Evolutionary conservation across 2,329 filamentous ascomycete species (phyloP).

Genomic region (Alternaria gaisen): DNA sequence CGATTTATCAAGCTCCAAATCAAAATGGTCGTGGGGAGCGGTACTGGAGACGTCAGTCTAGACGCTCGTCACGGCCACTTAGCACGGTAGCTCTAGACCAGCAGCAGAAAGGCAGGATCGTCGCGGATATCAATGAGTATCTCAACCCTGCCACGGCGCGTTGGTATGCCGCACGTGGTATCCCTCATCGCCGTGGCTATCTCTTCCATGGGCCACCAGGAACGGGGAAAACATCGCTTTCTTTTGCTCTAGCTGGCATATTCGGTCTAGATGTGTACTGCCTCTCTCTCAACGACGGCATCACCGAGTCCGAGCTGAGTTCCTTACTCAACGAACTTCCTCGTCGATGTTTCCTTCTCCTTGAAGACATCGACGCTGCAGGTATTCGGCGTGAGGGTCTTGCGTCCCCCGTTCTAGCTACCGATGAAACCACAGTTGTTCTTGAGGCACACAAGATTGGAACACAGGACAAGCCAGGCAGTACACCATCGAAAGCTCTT

Average conservation of each 20-base stretch:
- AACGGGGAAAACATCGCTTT: constrained; percentile 72
- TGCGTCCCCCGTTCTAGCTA: not conserved
- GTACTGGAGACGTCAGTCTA: constrained; percentile 52
- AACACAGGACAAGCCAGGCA: not conserved
- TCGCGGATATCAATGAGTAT: constrained; percentile 80
- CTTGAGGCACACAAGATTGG: not conserved
- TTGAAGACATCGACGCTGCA: constrained; percentile 60
- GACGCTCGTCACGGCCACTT: constrained; percentile 63
- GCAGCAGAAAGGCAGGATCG: constrained; percentile 69
- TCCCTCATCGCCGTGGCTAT: constrained; percentile 86
- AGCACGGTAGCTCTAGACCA: constrained; percentile 77
- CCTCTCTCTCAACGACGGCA: constrained; percentile 66
- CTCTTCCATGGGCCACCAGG: constrained; percentile 82
- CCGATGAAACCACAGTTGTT: not conserved
- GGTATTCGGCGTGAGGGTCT: constrained; percentile 41
- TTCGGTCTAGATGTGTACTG: constrained; percentile 60
- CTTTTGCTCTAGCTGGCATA: constrained; percentile 55
- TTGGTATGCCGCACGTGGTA: constrained; percentile 87
- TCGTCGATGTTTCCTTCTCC: constrained; percentile 55
- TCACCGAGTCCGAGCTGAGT: constrained; percentile 71
- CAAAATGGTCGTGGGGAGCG: constrained; percentile 20
- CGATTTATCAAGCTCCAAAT: constrained; percentile 56
- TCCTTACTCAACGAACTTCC: constrained; percentile 55
- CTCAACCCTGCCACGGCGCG: constrained; percentile 72
- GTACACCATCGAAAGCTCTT: not conserved